Base-by-base conservation (phyloP, 2,329 filamentous ascomycete species). In the Zymoseptoria pseudotritici region DNA sequence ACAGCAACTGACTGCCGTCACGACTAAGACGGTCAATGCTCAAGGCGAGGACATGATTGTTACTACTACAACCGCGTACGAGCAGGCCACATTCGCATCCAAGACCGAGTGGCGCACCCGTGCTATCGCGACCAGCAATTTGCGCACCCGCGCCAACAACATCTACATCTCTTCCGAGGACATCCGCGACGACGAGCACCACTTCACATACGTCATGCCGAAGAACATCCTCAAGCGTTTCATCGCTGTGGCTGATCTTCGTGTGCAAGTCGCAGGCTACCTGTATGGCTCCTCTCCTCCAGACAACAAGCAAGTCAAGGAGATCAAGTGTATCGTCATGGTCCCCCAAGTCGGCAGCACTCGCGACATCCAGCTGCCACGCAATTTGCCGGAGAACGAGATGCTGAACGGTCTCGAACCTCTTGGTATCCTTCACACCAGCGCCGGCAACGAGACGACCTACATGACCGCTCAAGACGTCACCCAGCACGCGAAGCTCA, bases 171-270 rank as follows among this genome's bases (percentile, higher is more conserved):
- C 94, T 7, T 94, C 92, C 0, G 91, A 97, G 57, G 94, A 97
- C 72, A 89, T 93, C 66, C 89, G 91, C 57, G 85, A 94, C 65
- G 91, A 96, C 61, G 91, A 96, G 61, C 90, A 92, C 49, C 83
- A 86, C 70, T 88, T 90, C 72, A 99, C 93, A 0, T 99, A 97
- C 71, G 90, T 99, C 70, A 97, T 99, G 90, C 94, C 94, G 0
- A 99, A 97, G 84, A 99, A 99, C 74, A 88, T 99, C 54, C 83
- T 99, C 70, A 97, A 96, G 82, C 90, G 91, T 65, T 99, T 99
- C 81, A 97, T 99, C 78, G 94, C 90, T 22, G 95, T 99, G 71
- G 89, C 94, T 53, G 94, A 99, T 78, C 84, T 99, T 58, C 89
- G 95, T 54, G 92, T 97, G 13, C 94, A 99, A 76, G 92, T 99